phyloP scores from a whole-genome alignment of 2,329 filamentous ascomycete genomes.

The Moelleriella libera region DNA sequence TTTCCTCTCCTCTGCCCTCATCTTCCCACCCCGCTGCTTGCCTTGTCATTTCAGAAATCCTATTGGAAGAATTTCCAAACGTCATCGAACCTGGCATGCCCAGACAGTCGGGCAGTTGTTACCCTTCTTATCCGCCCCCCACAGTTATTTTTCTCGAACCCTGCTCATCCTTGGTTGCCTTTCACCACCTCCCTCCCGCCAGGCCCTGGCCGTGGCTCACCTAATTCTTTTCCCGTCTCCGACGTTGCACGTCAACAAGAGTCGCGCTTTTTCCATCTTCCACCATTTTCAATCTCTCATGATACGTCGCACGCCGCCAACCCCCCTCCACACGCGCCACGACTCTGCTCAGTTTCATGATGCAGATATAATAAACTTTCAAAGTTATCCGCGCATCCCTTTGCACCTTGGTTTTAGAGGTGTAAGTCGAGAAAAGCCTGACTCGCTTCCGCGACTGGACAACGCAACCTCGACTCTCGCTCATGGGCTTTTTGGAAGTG shows the following conservation, averaged over 20 bases:
- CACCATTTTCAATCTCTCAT: conserved; percentile 2
- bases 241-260: conserved; percentile 11
- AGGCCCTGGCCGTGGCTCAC: conserved; percentile 3
- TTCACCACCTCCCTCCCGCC: conserved; percentile 6
- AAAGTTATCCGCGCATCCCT: conserved; percentile 2
- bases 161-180: conserved; percentile 5
- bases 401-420: conserved; percentile 9
- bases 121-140: conserved; percentile 4
- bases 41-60: neutral
- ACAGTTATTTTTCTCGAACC: conserved; percentile 6
- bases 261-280: conserved; percentile 7
- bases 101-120: conserved; percentile 1
- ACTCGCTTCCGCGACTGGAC: conserved; percentile 3
- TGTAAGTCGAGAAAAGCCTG: conserved; percentile 16
- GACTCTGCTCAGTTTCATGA: conserved; percentile 2
- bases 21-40: neutral
- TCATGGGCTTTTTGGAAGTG: conserved; percentile 1
- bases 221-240: conserved; percentile 12
- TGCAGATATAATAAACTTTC: neutral
- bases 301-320: conserved; percentile 4
- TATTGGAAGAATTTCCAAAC: neutral
- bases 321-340: conserved; percentile 5
- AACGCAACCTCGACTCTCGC: conserved; percentile 1
- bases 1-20: neutral
- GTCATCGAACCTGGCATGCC: neutral